Conservation (phyloP, 441 rosid species). For the Gossypium aridum region DNA sequence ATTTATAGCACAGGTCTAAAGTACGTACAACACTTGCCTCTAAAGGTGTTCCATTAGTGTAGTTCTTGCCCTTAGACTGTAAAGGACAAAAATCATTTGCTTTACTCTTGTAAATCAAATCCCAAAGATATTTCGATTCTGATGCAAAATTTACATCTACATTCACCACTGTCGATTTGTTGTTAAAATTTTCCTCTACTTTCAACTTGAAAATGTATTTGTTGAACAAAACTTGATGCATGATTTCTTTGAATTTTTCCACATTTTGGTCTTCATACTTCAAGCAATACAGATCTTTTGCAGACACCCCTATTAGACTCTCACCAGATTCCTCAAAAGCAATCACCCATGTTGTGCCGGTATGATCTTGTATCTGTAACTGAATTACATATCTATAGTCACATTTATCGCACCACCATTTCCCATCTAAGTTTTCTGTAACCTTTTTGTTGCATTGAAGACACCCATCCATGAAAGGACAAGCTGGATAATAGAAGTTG, state of each 20-base stretch:
- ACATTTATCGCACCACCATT: background rate
- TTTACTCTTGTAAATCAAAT: background rate
- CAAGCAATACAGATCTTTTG: background rate
- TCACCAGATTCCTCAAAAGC: background rate
- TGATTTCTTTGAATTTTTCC: background rate
- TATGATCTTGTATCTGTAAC: background rate
- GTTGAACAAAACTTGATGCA: background rate
- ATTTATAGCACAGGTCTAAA: background rate
- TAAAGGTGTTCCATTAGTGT: background rate
- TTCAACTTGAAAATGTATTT: background rate
- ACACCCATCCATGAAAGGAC: background rate
- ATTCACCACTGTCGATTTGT: background rate
- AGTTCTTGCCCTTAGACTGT: background rate
- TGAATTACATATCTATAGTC: background rate
- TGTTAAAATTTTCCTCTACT: background rate
- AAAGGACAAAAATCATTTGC: background rate
- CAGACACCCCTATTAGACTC: background rate
- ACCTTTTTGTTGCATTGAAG: background rate
- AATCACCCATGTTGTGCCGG: background rate
- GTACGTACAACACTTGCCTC: background rate
- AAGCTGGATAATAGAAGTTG: background rate
- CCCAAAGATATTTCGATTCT: background rate
- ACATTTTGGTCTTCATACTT: background rate
- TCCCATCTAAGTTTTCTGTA: background rate
- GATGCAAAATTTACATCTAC: background rate